A percentile compares a stretch with the other conserved stretches of the same genome.
phyloP scores from a whole-genome alignment of 176 grass and related monocot species.

The Oropetium thomaeum region DNA sequence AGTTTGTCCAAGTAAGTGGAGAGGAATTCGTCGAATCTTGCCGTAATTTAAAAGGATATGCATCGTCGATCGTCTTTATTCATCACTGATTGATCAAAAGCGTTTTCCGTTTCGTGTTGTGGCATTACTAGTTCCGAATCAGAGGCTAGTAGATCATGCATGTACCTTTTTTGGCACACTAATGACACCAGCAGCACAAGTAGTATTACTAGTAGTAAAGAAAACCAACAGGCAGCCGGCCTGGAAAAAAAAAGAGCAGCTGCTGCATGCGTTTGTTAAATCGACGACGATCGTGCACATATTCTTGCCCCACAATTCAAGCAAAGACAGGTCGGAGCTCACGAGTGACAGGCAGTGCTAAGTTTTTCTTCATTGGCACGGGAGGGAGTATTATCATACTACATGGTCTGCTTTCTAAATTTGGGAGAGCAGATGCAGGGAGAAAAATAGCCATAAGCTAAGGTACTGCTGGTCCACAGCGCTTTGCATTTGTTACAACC shows the following conservation, averaged over 20 bases:
- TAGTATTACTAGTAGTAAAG: too few species aligned
- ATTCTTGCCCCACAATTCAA: constrained; percentile 55
- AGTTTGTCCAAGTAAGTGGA: constrained; percentile 13
- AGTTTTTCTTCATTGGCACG: background rate
- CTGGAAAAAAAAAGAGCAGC: background rate
- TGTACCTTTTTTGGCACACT: too few species aligned
- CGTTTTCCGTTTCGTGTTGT: constrained; percentile 12
- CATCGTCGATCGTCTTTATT: background rate
- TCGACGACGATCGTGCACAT: constrained; percentile 45
- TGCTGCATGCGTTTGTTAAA: constrained; percentile 34
- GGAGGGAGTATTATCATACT: constrained; percentile 14
- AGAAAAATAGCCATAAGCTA: background rate
- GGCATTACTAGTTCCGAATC: constrained; percentile 21
- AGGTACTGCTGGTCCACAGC: background rate
- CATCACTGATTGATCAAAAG: constrained; percentile 10
- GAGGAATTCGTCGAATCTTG: background rate
- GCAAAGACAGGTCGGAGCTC: constrained; percentile 37
- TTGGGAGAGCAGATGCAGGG: constrained; percentile 7
- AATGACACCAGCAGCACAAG: too few species aligned
- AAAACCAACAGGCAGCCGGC: background rate
- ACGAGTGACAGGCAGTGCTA: background rate
- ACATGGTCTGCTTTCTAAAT: constrained; percentile 40
- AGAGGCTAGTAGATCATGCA: background rate
- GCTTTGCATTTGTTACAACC: background rate
- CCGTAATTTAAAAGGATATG: constrained; percentile 31